Conservation (phyloP, 192 early-diverging fungal species). For the Coemansia sp. region DNA sequence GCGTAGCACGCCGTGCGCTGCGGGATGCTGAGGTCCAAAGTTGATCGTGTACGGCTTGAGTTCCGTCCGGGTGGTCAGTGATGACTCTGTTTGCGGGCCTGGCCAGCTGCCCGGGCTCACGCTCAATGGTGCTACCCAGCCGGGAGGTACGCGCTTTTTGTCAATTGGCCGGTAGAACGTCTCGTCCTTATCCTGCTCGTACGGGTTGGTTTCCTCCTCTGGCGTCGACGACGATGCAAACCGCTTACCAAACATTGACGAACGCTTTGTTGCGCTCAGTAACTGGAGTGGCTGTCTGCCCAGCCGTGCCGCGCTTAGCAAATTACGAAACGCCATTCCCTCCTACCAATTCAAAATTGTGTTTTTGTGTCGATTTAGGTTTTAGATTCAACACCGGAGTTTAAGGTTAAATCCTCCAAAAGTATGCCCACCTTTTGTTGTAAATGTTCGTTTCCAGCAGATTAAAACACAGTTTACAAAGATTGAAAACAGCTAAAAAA, state of each 20-base stretch:
- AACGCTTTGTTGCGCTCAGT: background rate
- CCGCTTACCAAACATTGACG: constrained; percentile 5
- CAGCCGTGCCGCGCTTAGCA: constrained; percentile 25
- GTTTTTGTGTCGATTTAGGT: background rate
- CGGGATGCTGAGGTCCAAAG: constrained; percentile 99
- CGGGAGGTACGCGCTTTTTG: constrained; percentile 35
- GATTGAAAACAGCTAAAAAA: background rate
- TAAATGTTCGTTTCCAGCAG: background rate
- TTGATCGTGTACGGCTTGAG: constrained; percentile 92
- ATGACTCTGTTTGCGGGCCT: constrained; percentile 31
- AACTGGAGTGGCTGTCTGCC: constrained; percentile 5
- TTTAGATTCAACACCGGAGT: background rate
- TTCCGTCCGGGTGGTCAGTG: constrained; percentile 29
- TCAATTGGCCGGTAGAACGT: constrained; percentile 29
- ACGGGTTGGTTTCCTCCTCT: background rate
- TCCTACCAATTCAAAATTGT: background rate
- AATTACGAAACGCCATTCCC: constrained; percentile 36
- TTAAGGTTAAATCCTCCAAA: too few relatives aligned
- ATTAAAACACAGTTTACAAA: background rate
- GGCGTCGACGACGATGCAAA: constrained; percentile 14
- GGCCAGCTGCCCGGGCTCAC: constrained; percentile 46
- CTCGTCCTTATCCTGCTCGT: constrained; percentile 27
- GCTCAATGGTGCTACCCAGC: constrained; percentile 43
- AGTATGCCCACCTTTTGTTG: background rate
- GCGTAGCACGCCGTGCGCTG: constrained; percentile 94